Base-by-base conservation (phyloP, 306 rosid species). In the Cucurbita pepo region DNA sequence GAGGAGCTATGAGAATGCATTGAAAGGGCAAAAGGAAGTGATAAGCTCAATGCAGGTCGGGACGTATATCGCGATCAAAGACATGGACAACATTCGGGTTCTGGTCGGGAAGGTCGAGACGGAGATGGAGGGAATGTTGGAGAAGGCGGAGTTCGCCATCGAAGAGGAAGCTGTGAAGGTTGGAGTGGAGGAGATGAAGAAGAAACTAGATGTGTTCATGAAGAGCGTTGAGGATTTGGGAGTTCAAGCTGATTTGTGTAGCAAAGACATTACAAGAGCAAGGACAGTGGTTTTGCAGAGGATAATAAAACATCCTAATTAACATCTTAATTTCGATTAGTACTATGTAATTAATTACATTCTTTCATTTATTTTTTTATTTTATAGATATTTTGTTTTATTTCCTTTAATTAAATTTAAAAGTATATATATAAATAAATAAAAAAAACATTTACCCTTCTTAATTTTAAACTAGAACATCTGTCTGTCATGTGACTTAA, bases 241-340 rank as follows among this genome's bases (percentile, higher is more conserved):
- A 30, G 74, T 75, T 43, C 96, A 89, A 81, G 96, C 98, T 62
- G 98, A 90, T 79, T 52, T 61, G 25, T 93, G 97, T 77, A 87
- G 97, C 85, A 77, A 91, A 5, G 97, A 90, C 65, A 89, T 93
- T 44, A 82, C 94, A 45, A 82, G 94, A 56, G 98, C 97, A 53
- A 89, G 97, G 75, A 90, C 94, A 56, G 96, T 90, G 56, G 90
- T 94, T 56, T 85, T 94, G 40, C 96, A 89, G 52, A 86, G 96
- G 81, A 94, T 94, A 10, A 66, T 66, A 45, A 66, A 66, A 44
- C 72, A 66, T 66, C 72, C 72, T 13, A 66, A 66, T 44, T 22
- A 19, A 21, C 9, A 18, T 41, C 50, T 30, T 65, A 43, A 43
- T n/a, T 65, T 18, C 16, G 71, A 11, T 65, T 10, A 4, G 5